Evolutionary conservation across 106 monocot species (phyloP), one percentile per base, ranked within the genome.

Genomic region (Acorus calamus): DNA sequence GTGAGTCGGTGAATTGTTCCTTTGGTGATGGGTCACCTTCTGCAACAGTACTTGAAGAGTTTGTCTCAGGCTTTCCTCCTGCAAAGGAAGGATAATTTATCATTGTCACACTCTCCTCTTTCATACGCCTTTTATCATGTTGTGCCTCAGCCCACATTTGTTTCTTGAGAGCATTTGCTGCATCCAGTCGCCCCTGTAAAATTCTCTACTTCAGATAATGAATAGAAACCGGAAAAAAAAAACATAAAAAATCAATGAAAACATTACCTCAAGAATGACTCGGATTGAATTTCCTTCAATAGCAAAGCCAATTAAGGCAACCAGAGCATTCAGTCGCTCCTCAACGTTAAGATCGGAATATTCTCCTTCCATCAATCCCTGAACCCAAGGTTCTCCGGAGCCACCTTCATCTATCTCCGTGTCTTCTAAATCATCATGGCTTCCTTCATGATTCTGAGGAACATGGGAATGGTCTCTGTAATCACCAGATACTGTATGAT

Each of bases 111-210:
- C 77, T 81, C 14, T 92, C 98, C 63, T 99, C 98, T 70, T 81
- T 99, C 63, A 79, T 71, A 48, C 98, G 91, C 57, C 88, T 83
- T 78, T 88, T 99, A 75, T 92, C 98, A 48, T 83, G 70, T 64
- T 99, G 98, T 68, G 81, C 87, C 55, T 92, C 98, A 43, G 88
- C 80, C 92, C 92, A 92, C 92, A 99, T 92, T 69, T 99, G 92
- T 67, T 99, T 99, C 71, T 99, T 99, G 9, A 99, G 79, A 63
- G 87, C 73, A 79, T 64, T 92, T 68, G 98, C 98, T 56, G 88
- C 92, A 75, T 99, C 98, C 66, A 99, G 59, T 9, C 98, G 92
- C 70, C 86, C 92, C 96, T 98, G 77, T 54, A 79, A 66, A 58
- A 53, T 28, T 28, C 48, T 49, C 5, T 42, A 49, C 3, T 51